A percentile compares a stretch with the other conserved stretches of the same genome.
phyloP scores from a whole-genome alignment of 768 basidiomycete genomes.

The Termitomyces heimii region DNA sequence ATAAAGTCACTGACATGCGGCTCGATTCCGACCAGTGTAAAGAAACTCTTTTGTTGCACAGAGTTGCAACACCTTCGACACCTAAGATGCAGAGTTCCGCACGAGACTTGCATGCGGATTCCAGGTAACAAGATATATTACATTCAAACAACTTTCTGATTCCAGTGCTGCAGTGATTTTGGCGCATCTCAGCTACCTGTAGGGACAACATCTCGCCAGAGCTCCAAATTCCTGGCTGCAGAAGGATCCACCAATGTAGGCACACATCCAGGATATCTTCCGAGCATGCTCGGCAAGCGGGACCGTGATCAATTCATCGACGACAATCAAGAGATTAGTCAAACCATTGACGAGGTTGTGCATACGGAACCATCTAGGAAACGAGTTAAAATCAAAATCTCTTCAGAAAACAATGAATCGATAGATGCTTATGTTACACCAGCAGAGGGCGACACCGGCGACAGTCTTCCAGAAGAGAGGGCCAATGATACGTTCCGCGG shows the following conservation, averaged over 20 bases:
- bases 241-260: slow-evolving; percentile 3
- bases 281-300: slow-evolving; percentile 60
- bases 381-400: slow-evolving; percentile 41
- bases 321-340: slow-evolving; percentile 31
- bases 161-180: slow-evolving; percentile 10
- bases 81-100: slow-evolving; percentile 4
- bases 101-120: neutral
- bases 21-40: slow-evolving; percentile 18
- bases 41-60: slow-evolving; percentile 2
- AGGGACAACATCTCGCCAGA: neutral
- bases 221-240: neutral
- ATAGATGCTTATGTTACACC: neutral
- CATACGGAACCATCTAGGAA: slow-evolving; percentile 47
- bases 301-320: slow-evolving; percentile 45
- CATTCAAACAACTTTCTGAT: neutral
- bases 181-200: slow-evolving; percentile 10
- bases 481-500: slow-evolving; percentile 18
- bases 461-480: slow-evolving; percentile 12
- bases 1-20: slow-evolving; percentile 13
- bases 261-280: slow-evolving; percentile 34
- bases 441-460: slow-evolving; percentile 6
- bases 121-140: slow-evolving; percentile 2
- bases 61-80: slow-evolving; percentile 6
- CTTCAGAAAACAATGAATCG: slow-evolving; percentile 10
- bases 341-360: slow-evolving; percentile 30